These are phyloP conservation scores for Fusarium sp. DNA, from an alignment of 2,329 filamentous ascomycete species.

Conservation along the genomic window DNA sequence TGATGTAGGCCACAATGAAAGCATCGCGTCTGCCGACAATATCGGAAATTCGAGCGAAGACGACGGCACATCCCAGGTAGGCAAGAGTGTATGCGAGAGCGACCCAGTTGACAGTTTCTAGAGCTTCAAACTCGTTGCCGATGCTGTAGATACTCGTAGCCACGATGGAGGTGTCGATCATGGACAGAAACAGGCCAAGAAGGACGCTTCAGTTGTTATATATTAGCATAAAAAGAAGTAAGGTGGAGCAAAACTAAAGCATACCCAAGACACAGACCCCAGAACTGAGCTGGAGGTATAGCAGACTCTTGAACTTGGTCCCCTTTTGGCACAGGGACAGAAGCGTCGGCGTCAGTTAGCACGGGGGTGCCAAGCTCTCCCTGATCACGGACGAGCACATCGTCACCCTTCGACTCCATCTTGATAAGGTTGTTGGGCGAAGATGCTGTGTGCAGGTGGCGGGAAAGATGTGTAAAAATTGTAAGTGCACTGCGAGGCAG, in stretches of 20 bases:
- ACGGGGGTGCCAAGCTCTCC: neutral
- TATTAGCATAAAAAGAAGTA: neutral
- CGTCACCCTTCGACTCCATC: constrained; percentile 4
- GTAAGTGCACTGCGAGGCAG: neutral
- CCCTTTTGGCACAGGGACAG: neutral
- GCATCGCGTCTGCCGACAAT: constrained; percentile 68
- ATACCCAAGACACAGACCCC: constrained; percentile 54
- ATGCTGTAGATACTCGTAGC: constrained; percentile 73
- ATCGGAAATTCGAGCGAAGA: constrained; percentile 70
- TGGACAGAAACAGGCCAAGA: constrained; percentile 70
- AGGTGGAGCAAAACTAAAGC: neutral
- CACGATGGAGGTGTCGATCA: constrained; percentile 74
- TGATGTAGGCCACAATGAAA: constrained; percentile 64
- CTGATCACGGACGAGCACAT: neutral
- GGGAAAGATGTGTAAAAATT: neutral
- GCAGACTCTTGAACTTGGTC: constrained; percentile 22
- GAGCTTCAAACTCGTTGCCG: constrained; percentile 64
- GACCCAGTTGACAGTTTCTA: constrained; percentile 67
- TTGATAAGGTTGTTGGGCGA: neutral
- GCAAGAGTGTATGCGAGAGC: constrained; percentile 70
- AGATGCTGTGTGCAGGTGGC: neutral
- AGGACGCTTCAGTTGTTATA: constrained; percentile 57
- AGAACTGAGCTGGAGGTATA: constrained; percentile 53
- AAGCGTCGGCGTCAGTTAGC: constrained; percentile 1
- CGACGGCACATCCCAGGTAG: constrained; percentile 70